Percentiles rank a stretch among this genome's conserved stretches.
These are phyloP conservation scores for Pyrenochaeta sp. DNA, from an alignment of 2,329 filamentous ascomycete genomes.

Conservation along the genomic window DNA sequence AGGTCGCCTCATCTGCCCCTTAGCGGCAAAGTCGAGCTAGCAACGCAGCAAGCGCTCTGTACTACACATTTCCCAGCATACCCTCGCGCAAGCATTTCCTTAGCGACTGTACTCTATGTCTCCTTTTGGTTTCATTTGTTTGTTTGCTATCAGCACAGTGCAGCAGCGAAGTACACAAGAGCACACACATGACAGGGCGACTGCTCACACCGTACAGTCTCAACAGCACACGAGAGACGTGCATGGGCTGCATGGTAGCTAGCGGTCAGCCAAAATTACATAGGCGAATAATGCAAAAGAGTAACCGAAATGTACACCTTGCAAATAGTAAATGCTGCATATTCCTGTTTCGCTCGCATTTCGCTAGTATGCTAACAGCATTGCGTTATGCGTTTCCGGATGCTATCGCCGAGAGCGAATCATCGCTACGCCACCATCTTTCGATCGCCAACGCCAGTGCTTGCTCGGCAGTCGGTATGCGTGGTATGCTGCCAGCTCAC, in stretches of 20 bases:
- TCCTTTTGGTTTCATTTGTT: slow-evolving; percentile 22
- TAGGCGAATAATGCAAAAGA: slow-evolving; percentile 18
- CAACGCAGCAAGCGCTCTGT: slow-evolving; percentile 34
- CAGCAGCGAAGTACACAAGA: slow-evolving; percentile 11
- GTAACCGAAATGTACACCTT: slow-evolving; percentile 5
- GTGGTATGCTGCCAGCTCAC: background rate
- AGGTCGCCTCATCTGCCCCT: slow-evolving; percentile 13
- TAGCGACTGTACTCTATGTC: slow-evolving; percentile 21
- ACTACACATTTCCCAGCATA: slow-evolving; percentile 26
- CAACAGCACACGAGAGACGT: background rate
- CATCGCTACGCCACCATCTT: slow-evolving; percentile 18
- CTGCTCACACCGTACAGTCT: too few relatives aligned
- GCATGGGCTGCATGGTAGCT: background rate
- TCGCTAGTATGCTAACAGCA: slow-evolving; percentile 6
- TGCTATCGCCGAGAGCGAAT: slow-evolving; percentile 15
- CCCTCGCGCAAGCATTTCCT: slow-evolving; percentile 22
- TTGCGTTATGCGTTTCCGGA: slow-evolving; percentile 1
- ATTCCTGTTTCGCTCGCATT: slow-evolving; percentile 5
- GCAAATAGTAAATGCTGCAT: slow-evolving; percentile 9
- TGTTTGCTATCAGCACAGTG: slow-evolving; percentile 18
- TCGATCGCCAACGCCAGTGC: slow-evolving; percentile 12
- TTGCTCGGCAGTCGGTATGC: slow-evolving; percentile 2
- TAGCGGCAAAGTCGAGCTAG: slow-evolving; percentile 27
- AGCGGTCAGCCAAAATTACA: slow-evolving; percentile 5
- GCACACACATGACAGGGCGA: background rate